Percentiles rank a stretch among this genome's conserved stretches.
Evolutionary conservation across 225 moss, liverwort and hornwort genomes (phyloP).

Genomic region (Bryum argenteum): DNA sequence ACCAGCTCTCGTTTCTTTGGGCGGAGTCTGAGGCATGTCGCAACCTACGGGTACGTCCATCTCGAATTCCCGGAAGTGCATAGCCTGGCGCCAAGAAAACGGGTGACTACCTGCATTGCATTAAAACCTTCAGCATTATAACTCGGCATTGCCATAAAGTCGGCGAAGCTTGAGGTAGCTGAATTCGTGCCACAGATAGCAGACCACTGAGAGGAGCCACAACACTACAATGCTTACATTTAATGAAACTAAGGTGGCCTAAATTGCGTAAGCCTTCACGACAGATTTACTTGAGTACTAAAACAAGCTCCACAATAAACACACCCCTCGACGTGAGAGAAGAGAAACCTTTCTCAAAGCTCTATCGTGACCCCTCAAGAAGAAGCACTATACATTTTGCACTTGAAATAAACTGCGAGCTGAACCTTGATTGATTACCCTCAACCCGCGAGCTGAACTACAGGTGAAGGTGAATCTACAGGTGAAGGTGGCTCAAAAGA

Average conservation of each 20-base stretch:
- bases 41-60: conserved; percentile 42
- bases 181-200: conserved; percentile 1
- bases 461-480: conserved; percentile 1
- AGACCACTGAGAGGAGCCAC: background rate
- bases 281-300: background rate
- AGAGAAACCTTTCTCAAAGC: background rate
- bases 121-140: conserved; percentile 2
- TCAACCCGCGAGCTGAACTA: conserved; percentile 17
- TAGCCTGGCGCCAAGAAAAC: conserved; percentile 22
- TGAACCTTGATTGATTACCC: conserved; percentile 1
- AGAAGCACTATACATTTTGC: background rate
- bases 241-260: background rate
- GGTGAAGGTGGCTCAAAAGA: background rate
- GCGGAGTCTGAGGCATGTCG: conserved; percentile 53
- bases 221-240: background rate
- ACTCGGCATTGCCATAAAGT: conserved; percentile 9
- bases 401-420: background rate
- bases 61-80: conserved; percentile 46
- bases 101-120: conserved; percentile 12
- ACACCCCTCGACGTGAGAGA: conserved; percentile 10
- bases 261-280: background rate
- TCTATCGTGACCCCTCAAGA: conserved; percentile 1
- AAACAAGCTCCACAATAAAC: background rate
- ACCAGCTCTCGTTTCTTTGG: conserved; percentile 80
- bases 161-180: background rate